Conservation (phyloP, 73 alveolate species). For the Urostyla sp. region DNA sequence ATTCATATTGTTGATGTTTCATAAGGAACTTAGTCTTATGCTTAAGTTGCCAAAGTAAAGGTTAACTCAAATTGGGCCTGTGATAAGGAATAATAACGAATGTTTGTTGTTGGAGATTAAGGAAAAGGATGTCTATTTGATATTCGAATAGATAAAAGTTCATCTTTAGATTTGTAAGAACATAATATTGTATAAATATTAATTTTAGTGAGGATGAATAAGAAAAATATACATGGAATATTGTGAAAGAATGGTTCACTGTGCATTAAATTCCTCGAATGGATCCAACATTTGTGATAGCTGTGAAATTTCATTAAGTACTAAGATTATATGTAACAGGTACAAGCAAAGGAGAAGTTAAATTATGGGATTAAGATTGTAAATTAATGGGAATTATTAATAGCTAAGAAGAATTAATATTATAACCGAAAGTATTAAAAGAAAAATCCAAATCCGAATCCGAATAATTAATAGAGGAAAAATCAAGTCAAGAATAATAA, state of each 20-base stretch:
- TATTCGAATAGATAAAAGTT: not conserved
- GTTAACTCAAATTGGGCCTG: slow-evolving; percentile 68
- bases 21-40: slow-evolving; percentile 51
- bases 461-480: too few relatives aligned
- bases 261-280: slow-evolving; percentile 49
- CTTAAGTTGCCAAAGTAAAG: slow-evolving; percentile 58
- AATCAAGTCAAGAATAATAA: too few relatives aligned
- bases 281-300: slow-evolving; percentile 44
- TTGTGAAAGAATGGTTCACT: slow-evolving; percentile 49
- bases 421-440: too few relatives aligned
- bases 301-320: slow-evolving; percentile 14
- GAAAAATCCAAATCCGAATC: too few relatives aligned
- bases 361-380: too few relatives aligned
- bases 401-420: too few relatives aligned
- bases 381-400: too few relatives aligned
- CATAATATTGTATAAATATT: not conserved
- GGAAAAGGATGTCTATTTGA: slow-evolving; percentile 62
- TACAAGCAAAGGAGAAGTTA: slow-evolving; percentile 56
- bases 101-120: slow-evolving; percentile 64
- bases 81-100: slow-evolving; percentile 1
- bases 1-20: slow-evolving; percentile 70
- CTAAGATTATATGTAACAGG: slow-evolving; percentile 36
- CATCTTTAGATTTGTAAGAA: not conserved
- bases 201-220: not conserved
- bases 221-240: not conserved